Base-by-base conservation (phyloP, 2,329 filamentous ascomycete genomes). In the Fusarium ambrosium region DNA sequence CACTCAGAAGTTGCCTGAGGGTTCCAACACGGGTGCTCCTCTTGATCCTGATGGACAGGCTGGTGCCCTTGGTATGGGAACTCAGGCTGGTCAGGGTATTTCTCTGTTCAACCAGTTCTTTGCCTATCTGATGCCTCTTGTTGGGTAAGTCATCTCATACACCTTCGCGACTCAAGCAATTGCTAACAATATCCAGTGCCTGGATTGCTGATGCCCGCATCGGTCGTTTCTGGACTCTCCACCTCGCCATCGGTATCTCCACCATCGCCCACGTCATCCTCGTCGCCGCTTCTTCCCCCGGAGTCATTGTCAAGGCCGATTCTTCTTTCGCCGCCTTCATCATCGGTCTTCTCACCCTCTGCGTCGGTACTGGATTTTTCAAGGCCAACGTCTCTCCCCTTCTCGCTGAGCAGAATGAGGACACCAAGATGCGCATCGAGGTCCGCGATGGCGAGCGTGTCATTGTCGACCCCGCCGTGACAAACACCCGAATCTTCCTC, bases 351-450 rank as follows among this genome's bases (percentile, higher is more conserved):
- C 78, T 88, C 37, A 79, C 80, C 27, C 85, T 89, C 43, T 86
- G 87, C 74, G 82, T 94, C 34, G 93, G 93, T 51, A 94, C 93
- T 1, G 93, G 93, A 71, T 92, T 94, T 78, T 95, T 95, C 89
- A 96, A 95, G 86, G 90, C 92, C 73, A 95, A 95, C 79, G 93
- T 95, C 51, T 91, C 92, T 0, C 91, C 92, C 0, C 84, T 94
- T 20, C 89, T 94, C 66, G 92, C 92, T 22, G 92, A 94, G 78
- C 92, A 94, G 82, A 92, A 92, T 80, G 86, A 86, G 37, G 88
- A 90, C 67, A 87, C 85, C 5, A 88, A 86, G 70, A 88, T 91
- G 73, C 87, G 86, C 60, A 87, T 94, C 64, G 85, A 89, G 74
- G 88, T 86, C 3, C 84, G 86, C 45, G 83, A 84, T 18, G 92